These are phyloP conservation scores for Periconia macrospinosa DNA, from an alignment of 2,329 filamentous ascomycete species.

Conservation along the genomic window DNA sequence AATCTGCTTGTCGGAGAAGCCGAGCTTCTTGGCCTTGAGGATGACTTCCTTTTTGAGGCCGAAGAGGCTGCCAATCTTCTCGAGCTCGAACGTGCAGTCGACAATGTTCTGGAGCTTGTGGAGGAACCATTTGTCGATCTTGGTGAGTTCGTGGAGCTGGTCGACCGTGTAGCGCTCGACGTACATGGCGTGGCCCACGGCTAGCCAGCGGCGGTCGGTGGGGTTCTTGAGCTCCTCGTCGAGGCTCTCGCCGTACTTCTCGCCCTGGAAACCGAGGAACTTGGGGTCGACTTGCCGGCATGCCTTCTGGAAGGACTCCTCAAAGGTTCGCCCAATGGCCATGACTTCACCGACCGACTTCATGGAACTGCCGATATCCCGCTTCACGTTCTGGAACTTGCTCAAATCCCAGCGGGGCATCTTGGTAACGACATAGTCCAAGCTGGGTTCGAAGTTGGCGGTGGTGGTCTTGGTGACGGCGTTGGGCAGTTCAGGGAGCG, in stretches of 20 bases:
- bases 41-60: constrained; percentile 87
- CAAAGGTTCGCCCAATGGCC: constrained; percentile 97
- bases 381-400: constrained; percentile 99
- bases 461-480: constrained; percentile 98
- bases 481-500: constrained; percentile 91
- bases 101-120: constrained; percentile 98
- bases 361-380: constrained; percentile 96
- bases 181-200: constrained; percentile 95
- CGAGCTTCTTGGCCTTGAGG: constrained; percentile 92
- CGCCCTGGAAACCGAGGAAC: constrained; percentile 91
- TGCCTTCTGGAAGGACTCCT: constrained; percentile 98
- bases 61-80: constrained; percentile 79
- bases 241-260: constrained; percentile 82
- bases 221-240: constrained; percentile 90
- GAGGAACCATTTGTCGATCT: constrained; percentile 99
- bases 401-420: constrained; percentile 97
- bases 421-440: constrained; percentile 98
- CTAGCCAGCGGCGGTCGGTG: constrained; percentile 94
- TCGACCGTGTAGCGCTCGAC: constrained; percentile 96
- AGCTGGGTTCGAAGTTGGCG: constrained; percentile 95
- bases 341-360: constrained; percentile 99
- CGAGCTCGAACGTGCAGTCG: constrained; percentile 81
- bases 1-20: constrained; percentile 97
- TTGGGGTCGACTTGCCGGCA: constrained; percentile 94
- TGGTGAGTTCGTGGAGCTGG: constrained; percentile 86